Evolutionary conservation across 1,139 yeast genomes (phyloP), one percentile per base, ranked within the genome.

Genomic region (Taphrina communis): DNA sequence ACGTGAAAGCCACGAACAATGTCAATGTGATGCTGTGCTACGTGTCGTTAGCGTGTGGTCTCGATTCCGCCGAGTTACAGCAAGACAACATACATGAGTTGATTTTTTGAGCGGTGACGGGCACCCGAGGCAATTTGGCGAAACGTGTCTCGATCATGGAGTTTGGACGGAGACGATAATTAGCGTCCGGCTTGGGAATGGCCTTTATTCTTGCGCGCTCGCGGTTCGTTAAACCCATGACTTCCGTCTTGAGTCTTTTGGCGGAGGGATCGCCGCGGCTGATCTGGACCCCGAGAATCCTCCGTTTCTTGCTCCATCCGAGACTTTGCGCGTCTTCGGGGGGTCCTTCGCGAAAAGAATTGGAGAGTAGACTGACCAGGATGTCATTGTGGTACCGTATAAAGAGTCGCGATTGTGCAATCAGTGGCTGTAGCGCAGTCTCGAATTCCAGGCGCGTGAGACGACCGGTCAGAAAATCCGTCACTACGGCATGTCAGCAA

Each of bases 1-100:
- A 95, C 86, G 74, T 90, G 91, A 69, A 91, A 85, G n/a, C 96
- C 96, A 75, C 88, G 93, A 65, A 89, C 85, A 36, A 94, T 92
- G 76, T 95, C 99, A 77, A 92, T 63, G 42, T 63, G 67, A 38
- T 63, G 67, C 21, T 63, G 67, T 44, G 67, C 67, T 63, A 38
- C 17, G 8, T 19, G n/a, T n/a, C 48, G 42, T 51, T 55, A 53
- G 61, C 36, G 31, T 4, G 2, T 25, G 31, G 31, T 25, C 31
- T 25, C 4, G 31, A 25, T 25, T 4, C 31, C 4, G 4, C 4
- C 31, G 31, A 25, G 31, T 25, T 25, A 4, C 2, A 25, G 31
- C 31, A 25, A 14, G 12, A 17, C 17, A 39, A n/a, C 70, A n/a
- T 72, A 68, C 75, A 70, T 11, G 74, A 70, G 25, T 72, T 73